Conservation (phyloP, 345 rosid species). For the Lepidium sativum region DNA sequence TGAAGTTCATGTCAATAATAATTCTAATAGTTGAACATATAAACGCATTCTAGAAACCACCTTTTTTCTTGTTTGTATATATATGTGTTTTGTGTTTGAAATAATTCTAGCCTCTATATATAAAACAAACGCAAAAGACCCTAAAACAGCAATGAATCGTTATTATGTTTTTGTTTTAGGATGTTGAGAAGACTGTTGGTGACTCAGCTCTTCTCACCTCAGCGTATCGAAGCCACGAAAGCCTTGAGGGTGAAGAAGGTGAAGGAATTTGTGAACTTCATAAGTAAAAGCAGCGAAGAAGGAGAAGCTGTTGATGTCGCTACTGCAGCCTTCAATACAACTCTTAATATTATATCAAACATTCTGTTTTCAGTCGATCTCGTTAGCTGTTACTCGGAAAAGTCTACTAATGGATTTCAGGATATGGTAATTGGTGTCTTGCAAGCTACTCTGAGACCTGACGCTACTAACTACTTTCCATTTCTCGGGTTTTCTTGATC, state of each 20-base stretch:
- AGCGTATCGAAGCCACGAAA: conserved; percentile 7
- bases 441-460: conserved; percentile 34
- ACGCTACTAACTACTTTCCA: conserved; percentile 40
- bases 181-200: background rate
- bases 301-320: conserved; percentile 20
- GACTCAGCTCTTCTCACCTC: conserved; percentile 5
- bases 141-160: background rate
- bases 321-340: conserved; percentile 29
- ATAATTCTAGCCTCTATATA: too few relatives aligned
- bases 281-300: background rate
- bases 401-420: conserved; percentile 18
- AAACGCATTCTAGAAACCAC: too few relatives aligned
- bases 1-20: too few relatives aligned
- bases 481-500: conserved; percentile 33
- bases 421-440: conserved; percentile 20
- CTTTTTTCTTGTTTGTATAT: too few relatives aligned
- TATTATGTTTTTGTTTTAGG: background rate
- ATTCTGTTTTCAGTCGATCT: conserved; percentile 39
- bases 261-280: conserved; percentile 1
- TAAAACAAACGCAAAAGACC: too few relatives aligned
- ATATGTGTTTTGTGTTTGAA: too few relatives aligned
- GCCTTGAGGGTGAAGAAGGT: background rate
- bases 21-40: too few relatives aligned
- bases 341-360: conserved; percentile 34
- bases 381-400: conserved; percentile 13